Base-by-base conservation (phyloP, 192 early-diverging fungal species). In the Radiomyces spectabilis region DNA sequence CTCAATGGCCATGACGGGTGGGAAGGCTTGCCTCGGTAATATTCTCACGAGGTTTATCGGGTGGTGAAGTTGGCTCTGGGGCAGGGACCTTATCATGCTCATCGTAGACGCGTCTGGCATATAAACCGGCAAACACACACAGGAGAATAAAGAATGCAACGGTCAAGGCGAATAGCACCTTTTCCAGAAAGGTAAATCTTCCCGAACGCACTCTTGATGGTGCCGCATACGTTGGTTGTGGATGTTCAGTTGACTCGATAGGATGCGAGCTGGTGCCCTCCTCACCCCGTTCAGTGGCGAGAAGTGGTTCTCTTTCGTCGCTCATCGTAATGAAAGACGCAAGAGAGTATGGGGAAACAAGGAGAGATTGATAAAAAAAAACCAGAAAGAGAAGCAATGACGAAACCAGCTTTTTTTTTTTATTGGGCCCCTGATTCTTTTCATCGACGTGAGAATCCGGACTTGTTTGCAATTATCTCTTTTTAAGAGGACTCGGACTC, bases 131-230 rank as follows among this genome's bases (percentile, higher is more conserved):
- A 64, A 70, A 63, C 15, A 64, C 53, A 31, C 43, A 59, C 30
- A 64, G 16, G 24, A 64, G 37, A 19, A 70, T 51, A 25, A 70
- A 51, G 21, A 70, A 27, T 2, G 29, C 26, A 6, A 55, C 37
- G 25, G 57, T 22, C 4, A 60, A 19, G 31, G 48, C 19, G 33
- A 65, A 70, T 18, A 70, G 26, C 1, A 57, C 30, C 35, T 64
- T 63, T 42, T 70, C 68, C n/a, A 70, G 49, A 22, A 41, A 41
- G 4, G 68, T 59, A 31, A 70, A 70, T 51, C 49, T 54, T 22
- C 67, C 67, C 10, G 51, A 38, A n/a, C 53, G 59, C 5, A 61
- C 7, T 15, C 46, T 21, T 25, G 19, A 15, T 24, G 26, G 15
- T 18, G 4, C 41, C 26, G 24, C 16, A 41, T 9, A 24, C 29